Base-by-base conservation (phyloP, 2,329 filamentous ascomycete species). In the Niveomyces coronatus region DNA sequence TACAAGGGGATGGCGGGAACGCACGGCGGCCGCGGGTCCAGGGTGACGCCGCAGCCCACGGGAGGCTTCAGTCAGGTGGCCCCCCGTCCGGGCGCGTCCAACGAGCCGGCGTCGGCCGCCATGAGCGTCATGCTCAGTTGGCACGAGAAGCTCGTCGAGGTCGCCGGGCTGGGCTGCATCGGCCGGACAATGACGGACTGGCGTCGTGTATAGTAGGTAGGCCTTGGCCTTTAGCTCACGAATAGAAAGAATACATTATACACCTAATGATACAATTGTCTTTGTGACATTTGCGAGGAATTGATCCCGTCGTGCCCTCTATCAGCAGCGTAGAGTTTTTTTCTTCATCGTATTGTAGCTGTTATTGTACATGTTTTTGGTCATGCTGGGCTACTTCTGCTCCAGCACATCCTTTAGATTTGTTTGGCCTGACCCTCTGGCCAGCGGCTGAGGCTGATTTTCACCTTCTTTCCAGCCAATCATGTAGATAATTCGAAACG, bases 51-150 rank as follows among this genome's bases (percentile, higher is more conserved):
- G 29, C 85, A 94, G 62, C 70, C 75, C 40, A 93, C 87, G 15
- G 61, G 60, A 5, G 87, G 87, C 7, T 95, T 95, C 65, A 88
- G 83, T 53, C 89, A 95, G 63, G 74, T 89, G 29, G 67, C 67
- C 14, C 61, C 60, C 10, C 62, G 76, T 38, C 69, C 74, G 7
- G 68, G 66, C 18, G 65, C 53, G 8, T 56, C 65, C 26, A 74
- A 67, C 55, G 76, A 81, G 55, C 82, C 85, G 32, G 80, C 85
- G 45, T 84, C 85, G 24, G 81, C 87, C 41, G 83, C 82, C 38
- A 96, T 96, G 91, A 96, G 91, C 56, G 91, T 98, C 36, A 61
- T 98, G 56, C 68, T 98, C 49, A 95, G 87, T 63, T 98, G 91
- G 91, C 91, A 98, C 58, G 91, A 98, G 70, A 98, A 95, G 74